phyloP scores from a whole-genome alignment of 2,329 filamentous ascomycete genomes.

The Fusarium humuli region DNA sequence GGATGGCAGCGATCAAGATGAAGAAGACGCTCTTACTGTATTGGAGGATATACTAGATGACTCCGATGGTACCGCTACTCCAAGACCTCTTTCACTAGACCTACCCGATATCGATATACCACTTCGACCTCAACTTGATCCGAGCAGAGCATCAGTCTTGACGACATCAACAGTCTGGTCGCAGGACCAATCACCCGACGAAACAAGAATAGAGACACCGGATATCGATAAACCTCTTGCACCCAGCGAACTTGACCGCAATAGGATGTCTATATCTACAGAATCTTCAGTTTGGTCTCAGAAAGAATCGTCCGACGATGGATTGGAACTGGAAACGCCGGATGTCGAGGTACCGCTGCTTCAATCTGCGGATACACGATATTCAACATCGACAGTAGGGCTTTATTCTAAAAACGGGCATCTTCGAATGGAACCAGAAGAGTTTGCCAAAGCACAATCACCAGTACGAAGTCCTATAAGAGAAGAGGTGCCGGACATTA shows the following conservation, averaged over 20 bases:
- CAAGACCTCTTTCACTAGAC: conserved; percentile 24
- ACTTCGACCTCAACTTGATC: conserved; percentile 8
- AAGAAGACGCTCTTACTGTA: conserved; percentile 25
- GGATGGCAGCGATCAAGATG: conserved; percentile 13
- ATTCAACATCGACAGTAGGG: conserved; percentile 30
- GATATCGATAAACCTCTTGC: conserved; percentile 24
- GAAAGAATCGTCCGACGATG: neutral
- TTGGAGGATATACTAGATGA: conserved; percentile 24
- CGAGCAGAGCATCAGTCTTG: conserved; percentile 21
- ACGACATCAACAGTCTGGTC: conserved; percentile 32
- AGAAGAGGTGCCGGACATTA: conserved; percentile 16
- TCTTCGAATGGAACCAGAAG: conserved; percentile 6
- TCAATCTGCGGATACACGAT: conserved; percentile 13
- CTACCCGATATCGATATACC: conserved; percentile 28
- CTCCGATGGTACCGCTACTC: conserved; percentile 16
- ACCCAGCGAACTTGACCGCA: conserved; percentile 18
- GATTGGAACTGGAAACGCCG: conserved; percentile 12
- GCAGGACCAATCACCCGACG: conserved; percentile 5
- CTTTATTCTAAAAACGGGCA: conserved; percentile 22
- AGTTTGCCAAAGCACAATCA: conserved; percentile 21
- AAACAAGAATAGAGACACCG: conserved; percentile 11
- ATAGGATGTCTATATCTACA: conserved; percentile 20
- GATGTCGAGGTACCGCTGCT: conserved; percentile 22
- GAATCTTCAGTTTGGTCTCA: conserved; percentile 17
- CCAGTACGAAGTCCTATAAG: conserved; percentile 7